Percentiles rank a stretch among this genome's conserved stretches.
These are phyloP conservation scores for Diplotaxis tenuifolia DNA, from an alignment of 345 rosid species.

Conservation along the genomic window DNA sequence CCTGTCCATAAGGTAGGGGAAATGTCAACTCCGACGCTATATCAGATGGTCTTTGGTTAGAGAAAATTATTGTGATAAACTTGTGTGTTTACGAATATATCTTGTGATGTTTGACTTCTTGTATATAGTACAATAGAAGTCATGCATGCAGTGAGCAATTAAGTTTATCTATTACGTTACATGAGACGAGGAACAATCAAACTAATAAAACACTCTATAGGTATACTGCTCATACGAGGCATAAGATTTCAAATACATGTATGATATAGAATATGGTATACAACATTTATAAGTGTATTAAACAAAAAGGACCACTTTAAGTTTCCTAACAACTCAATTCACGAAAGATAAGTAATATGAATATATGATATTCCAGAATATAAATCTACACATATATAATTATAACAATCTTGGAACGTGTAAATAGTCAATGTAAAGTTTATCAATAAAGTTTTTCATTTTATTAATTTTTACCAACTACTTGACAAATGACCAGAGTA, in stretches of 20 bases:
- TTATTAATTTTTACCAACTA: background rate
- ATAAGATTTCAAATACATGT: background rate
- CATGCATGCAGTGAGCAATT: background rate
- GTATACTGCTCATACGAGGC: background rate
- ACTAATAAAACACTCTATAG: background rate
- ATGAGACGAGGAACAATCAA: too few species aligned
- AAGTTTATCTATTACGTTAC: too few species aligned
- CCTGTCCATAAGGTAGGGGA: slow-evolving; percentile 19
- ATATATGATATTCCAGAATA: background rate
- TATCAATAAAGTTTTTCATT: background rate
- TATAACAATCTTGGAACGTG: background rate
- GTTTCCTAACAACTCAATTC: background rate
- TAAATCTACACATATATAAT: background rate
- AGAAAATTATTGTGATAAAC: background rate
- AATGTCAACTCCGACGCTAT: slow-evolving; percentile 27
- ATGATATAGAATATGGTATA: background rate
- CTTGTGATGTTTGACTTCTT: background rate
- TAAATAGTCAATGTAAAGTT: background rate
- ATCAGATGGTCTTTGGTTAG: slow-evolving; percentile 1
- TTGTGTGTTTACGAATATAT: background rate
- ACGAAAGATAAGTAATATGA: background rate
- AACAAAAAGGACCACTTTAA: background rate
- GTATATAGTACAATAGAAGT: too few species aligned
- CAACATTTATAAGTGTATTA: background rate
- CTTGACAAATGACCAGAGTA: background rate